A percentile compares a stretch with the other conserved stretches of the same genome.
Evolutionary conservation across 1,284 basidiomycete genomes (phyloP).

Genomic region (Apiotrichum akiyoshidainum): DNA sequence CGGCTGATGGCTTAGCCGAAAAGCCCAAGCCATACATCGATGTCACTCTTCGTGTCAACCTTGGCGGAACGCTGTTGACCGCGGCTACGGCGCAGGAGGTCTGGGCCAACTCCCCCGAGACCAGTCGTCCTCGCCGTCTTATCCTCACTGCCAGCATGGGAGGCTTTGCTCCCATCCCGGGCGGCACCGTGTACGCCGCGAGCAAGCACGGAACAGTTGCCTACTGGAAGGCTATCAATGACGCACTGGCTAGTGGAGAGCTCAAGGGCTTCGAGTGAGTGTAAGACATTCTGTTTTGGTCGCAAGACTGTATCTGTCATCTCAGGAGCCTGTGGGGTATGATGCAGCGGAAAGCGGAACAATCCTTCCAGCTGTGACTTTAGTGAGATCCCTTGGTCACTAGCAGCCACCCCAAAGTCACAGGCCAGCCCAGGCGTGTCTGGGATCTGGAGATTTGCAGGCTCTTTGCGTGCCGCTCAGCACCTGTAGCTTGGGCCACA

Average conservation of each 20-base stretch:
- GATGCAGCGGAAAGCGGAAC: too few relatives aligned
- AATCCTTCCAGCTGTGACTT: too few relatives aligned
- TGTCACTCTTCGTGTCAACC: conserved; percentile 24
- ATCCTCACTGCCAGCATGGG: conserved; percentile 28
- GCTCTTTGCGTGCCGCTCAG: not conserved
- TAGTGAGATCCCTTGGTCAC: too few relatives aligned
- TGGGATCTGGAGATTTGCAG: too few relatives aligned
- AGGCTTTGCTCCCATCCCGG: conserved; percentile 21
- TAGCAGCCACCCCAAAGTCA: too few relatives aligned
- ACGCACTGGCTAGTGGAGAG: conserved; percentile 9
- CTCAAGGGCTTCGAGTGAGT: conserved; percentile 21
- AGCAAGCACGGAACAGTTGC: conserved; percentile 27
- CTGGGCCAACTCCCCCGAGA: conserved; percentile 10
- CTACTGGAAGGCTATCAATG: conserved; percentile 22
- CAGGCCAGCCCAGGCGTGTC: too few relatives aligned
- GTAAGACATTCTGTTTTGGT: not conserved
- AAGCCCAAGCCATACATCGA: conserved; percentile 7
- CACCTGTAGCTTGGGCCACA: not conserved
- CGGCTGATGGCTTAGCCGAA: not conserved
- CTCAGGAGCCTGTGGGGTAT: too few relatives aligned
- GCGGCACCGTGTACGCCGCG: conserved; percentile 17
- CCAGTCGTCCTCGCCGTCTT: conserved; percentile 8
- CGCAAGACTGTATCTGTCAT: too few relatives aligned
- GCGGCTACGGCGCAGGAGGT: conserved; percentile 18
- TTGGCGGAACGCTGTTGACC: conserved; percentile 22